Base-by-base conservation (phyloP, 2,329 filamentous ascomycete species). In the Aspergillus novoparasiticus region DNA sequence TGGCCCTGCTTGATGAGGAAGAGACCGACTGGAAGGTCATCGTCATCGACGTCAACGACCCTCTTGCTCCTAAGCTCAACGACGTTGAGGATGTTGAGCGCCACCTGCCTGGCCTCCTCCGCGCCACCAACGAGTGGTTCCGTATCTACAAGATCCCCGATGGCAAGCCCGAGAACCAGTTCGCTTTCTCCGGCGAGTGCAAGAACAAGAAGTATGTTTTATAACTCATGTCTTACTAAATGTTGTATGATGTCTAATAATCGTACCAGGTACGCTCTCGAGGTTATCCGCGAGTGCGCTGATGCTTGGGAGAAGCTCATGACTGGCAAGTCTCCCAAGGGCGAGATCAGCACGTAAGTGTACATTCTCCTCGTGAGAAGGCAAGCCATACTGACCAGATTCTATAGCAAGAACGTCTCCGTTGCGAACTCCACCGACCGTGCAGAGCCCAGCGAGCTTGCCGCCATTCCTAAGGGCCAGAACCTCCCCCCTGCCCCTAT, bases 11-110 rank as follows among this genome's bases (percentile, higher is more conserved):
- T 70, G 95, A 99, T 76, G 95, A 99, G 88, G 95, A 96, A 82
- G 95, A 99, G 90, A 99, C 95, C 69, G 95, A 99, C 88, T 99
- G 95, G 95, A 99, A 99, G 90, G 93, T 99, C 85, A 98, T 99
- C 75, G 95, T 98, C 82, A 96, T 99, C 78, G 95, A 99, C 80
- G 84, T 97, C 80, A 97, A 98, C 84, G 95, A 99, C 85, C 94
- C 95, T 72, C 87, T 99, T 69, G 95, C 95, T 62, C 83, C 92
- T 77, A 97, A 97, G 89, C 91, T 99, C 79, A 94, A 99, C 85
- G 94, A 98, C 81, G 90, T 98, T 68, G 95, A 98, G 88, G 95
- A 99, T 79, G 95, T 99, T 73, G 95, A 99, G 88, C 90, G 94
- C 78, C 95, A 98, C 85, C 90, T 99, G 63, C 95, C 95, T 65